These are phyloP conservation scores for Amanita pallidorosea DNA, from an alignment of 768 basidiomycete species.

Conservation along the genomic window DNA sequence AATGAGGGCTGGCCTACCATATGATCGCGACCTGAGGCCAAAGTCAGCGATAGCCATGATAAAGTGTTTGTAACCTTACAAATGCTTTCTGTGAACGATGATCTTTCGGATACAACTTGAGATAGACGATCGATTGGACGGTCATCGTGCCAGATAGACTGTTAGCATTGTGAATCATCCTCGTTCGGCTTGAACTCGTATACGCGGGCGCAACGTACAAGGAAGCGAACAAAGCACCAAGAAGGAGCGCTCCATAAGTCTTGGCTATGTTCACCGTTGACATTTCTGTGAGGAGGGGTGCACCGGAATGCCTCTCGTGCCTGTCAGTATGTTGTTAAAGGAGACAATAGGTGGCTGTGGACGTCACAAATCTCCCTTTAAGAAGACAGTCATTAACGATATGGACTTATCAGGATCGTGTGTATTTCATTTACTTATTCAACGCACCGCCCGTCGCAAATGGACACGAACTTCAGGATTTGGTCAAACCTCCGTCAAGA, in stretches of 20 bases:
- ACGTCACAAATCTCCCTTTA: too few species aligned
- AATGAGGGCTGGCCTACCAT: not conserved
- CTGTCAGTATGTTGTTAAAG: not conserved
- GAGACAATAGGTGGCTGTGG: not conserved
- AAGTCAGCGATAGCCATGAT: not conserved
- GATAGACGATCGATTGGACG: slow-evolving; percentile 14
- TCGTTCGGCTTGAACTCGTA: not conserved
- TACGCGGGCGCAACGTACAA: slow-evolving; percentile 12
- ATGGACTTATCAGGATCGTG: too few species aligned
- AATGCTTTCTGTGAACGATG: slow-evolving; percentile 3
- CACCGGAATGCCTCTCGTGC: too few species aligned
- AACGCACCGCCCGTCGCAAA: too few species aligned
- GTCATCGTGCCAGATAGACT: slow-evolving; percentile 23
- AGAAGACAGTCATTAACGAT: too few species aligned
- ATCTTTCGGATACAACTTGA: slow-evolving; percentile 10
- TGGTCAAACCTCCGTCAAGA: too few species aligned
- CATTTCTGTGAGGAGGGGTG: not conserved
- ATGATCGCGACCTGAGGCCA: not conserved
- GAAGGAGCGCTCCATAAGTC: slow-evolving; percentile 26
- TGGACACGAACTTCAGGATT: too few species aligned
- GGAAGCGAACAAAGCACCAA: slow-evolving; percentile 26
- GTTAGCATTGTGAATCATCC: not conserved
- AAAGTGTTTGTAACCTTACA: slow-evolving; percentile 6
- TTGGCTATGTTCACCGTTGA: slow-evolving; percentile 15
- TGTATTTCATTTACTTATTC: too few species aligned